A percentile compares a stretch with the other conserved stretches of the same genome.
Evolutionary conservation across 441 rosid species (phyloP).

Genomic region (Viola pubescens): DNA sequence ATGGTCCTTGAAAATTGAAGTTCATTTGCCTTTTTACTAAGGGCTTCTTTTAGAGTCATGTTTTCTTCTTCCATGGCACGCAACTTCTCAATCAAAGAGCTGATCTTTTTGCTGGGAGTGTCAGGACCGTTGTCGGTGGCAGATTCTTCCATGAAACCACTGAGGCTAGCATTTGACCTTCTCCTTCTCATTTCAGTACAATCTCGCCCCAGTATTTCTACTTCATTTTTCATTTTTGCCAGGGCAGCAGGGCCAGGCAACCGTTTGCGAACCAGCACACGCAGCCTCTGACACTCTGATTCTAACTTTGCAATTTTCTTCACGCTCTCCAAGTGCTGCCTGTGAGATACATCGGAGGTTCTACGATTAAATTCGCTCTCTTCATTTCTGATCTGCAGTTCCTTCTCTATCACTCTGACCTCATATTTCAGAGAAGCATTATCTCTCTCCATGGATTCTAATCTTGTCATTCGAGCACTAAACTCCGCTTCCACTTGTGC

Average conservation of each 20-base stretch:
- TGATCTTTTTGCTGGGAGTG: conserved; percentile 27
- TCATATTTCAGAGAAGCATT: conserved; percentile 71
- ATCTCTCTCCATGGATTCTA: conserved; percentile 70
- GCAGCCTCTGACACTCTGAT: conserved; percentile 81
- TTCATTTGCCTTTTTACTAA: conserved; percentile 53
- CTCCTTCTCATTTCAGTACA: conserved; percentile 41
- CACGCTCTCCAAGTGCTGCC: conserved; percentile 61
- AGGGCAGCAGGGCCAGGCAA: conserved; percentile 71
- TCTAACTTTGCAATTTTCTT: conserved; percentile 81
- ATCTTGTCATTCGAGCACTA: conserved; percentile 47
- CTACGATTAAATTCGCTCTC: conserved; percentile 69
- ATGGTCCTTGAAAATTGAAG: conserved; percentile 59
- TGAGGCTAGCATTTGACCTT: conserved; percentile 32
- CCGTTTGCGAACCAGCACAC: conserved; percentile 63
- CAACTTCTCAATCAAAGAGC: conserved; percentile 50
- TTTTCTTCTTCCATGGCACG: conserved; percentile 77
- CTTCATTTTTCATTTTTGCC: conserved; percentile 73
- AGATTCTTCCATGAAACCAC: conserved; percentile 25
- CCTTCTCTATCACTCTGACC: conserved; percentile 73
- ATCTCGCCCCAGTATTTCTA: conserved; percentile 52
- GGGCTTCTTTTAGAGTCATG: conserved; percentile 59
- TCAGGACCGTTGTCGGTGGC: conserved; percentile 26
- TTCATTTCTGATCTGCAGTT: conserved; percentile 70
- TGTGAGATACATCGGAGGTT: conserved; percentile 62
- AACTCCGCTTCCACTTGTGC: conserved; percentile 44